Base-by-base conservation (phyloP, 2,329 filamentous ascomycete species). In the Cladophialophora carrionii region DNA sequence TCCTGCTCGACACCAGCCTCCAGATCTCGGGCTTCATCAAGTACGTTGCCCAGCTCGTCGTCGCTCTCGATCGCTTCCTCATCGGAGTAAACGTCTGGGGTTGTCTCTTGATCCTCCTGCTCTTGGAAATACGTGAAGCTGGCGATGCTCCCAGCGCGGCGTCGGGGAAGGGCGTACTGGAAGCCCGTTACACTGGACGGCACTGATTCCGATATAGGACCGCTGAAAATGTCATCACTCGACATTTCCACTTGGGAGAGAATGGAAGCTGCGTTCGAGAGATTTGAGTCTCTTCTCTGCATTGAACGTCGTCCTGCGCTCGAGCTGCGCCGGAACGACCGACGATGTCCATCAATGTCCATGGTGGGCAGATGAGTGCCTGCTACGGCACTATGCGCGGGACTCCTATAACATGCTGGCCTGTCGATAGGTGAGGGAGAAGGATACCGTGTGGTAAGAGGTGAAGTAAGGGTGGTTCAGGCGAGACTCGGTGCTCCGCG, bases 171-270 rank as follows among this genome's bases (percentile, higher is more conserved):
- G 65, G 92, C 90, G 77, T 96, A 93, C 55, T 88, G 88, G 76
- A 99, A 99, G 34, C 92, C 90, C n/a, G 92, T 92, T 41, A 93
- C 84, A 74, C 93, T 97, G 10, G 91, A 95, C 1, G 95, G 95
- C n/a, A 99, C 86, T 74, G 92, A 97, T 80, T 99, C 95, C 61
- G 92, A 52, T 22, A 60, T 52, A 6, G 94, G 95, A 6, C 95
- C 95, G 26, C 94, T 89, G 78, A 94, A 99, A 55, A 95, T 91
- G 85, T 98, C 94, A 76, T 96, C 91, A 58, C 96, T 92, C 22
- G 95, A 94, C 95, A 99, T 98, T 76, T 97, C 94, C n/a, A 98
- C 93, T 77, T 96, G 92, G 71, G 92, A 92, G 72, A 96, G 89
- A 71, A 97, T 88, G 78, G 91, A 54, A 7, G 24, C 96, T 41